Conservation (phyloP, 371 early-diverging fungal species). For the Racocetra persica region DNA sequence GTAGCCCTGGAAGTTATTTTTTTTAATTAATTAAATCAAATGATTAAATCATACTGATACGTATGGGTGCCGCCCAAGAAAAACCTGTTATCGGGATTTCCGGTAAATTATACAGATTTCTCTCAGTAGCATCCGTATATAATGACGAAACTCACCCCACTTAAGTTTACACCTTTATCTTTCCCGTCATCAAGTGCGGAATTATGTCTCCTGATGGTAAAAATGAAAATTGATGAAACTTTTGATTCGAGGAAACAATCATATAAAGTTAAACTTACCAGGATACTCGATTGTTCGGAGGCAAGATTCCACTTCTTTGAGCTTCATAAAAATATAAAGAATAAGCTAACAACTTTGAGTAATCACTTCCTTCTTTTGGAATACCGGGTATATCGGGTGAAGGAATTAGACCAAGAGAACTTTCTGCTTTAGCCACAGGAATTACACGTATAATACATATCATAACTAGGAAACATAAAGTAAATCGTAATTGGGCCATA, state of each 20-base stretch:
- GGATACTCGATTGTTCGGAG: slow-evolving; percentile 56
- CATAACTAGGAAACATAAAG: too few species aligned
- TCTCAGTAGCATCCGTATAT: neutral
- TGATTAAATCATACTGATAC: neutral
- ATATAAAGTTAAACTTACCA: slow-evolving; percentile 50
- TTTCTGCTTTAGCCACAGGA: too few species aligned
- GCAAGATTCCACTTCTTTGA: slow-evolving; percentile 61
- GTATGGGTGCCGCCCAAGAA: too few species aligned
- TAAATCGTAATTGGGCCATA: too few species aligned
- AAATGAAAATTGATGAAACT: neutral
- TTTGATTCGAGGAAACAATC: too few species aligned
- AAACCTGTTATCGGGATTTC: too few species aligned
- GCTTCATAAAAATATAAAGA: slow-evolving; percentile 65
- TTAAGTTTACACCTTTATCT: neutral
- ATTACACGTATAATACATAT: too few species aligned
- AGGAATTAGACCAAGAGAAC: neutral
- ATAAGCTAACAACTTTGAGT: slow-evolving; percentile 49
- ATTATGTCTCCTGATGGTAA: slow-evolving; percentile 55
- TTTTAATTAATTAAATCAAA: neutral
- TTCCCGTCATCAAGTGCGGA: slow-evolving; percentile 60
- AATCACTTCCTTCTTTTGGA: neutral
- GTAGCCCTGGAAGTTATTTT: slow-evolving; percentile 47
- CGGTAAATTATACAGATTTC: too few species aligned
- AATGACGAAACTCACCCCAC: slow-evolving; percentile 42
- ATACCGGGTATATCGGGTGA: slow-evolving; percentile 4